These are phyloP conservation scores for Mycena galopus DNA, from an alignment of 768 basidiomycete species.

Conservation along the genomic window DNA sequence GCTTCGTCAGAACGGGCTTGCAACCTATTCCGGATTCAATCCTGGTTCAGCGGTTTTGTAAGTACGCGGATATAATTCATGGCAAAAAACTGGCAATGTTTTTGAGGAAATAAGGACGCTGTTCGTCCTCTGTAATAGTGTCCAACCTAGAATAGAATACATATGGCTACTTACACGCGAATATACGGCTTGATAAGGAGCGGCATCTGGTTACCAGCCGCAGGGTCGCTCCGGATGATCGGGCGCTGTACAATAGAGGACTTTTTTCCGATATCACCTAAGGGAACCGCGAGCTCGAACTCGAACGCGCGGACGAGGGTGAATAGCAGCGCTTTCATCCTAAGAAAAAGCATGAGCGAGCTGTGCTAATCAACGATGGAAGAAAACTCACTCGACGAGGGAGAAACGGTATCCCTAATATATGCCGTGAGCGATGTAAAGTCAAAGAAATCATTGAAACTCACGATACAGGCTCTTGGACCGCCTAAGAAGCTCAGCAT, in stretches of 20 bases:
- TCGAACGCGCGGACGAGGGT: conserved; percentile 65
- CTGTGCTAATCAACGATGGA: background rate
- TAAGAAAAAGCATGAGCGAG: conserved; percentile 19
- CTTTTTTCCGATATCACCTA: conserved; percentile 55
- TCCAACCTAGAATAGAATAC: too few relatives aligned
- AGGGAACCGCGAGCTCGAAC: conserved; percentile 66
- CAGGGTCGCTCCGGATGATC: conserved; percentile 53
- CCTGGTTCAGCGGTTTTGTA: too few relatives aligned
- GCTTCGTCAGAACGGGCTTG: too few relatives aligned
- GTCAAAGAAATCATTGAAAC: background rate
- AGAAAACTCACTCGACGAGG: conserved; percentile 57
- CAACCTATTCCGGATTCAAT: too few relatives aligned
- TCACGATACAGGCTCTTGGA: conserved; percentile 61
- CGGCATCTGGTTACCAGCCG: conserved; percentile 59
- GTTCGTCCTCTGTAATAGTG: too few relatives aligned
- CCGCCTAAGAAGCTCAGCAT: conserved; percentile 64
- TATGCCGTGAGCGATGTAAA: conserved; percentile 23
- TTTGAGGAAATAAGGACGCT: too few relatives aligned
- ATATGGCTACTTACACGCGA: background rate
- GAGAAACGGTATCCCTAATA: conserved; percentile 58
- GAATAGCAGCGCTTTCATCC: conserved; percentile 61
- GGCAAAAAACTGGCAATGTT: too few relatives aligned
- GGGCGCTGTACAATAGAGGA: conserved; percentile 59
- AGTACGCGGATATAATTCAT: too few relatives aligned
- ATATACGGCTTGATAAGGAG: conserved; percentile 50